phyloP scores from a whole-genome alignment of 345 rosid species.

The Citrus australasica region DNA sequence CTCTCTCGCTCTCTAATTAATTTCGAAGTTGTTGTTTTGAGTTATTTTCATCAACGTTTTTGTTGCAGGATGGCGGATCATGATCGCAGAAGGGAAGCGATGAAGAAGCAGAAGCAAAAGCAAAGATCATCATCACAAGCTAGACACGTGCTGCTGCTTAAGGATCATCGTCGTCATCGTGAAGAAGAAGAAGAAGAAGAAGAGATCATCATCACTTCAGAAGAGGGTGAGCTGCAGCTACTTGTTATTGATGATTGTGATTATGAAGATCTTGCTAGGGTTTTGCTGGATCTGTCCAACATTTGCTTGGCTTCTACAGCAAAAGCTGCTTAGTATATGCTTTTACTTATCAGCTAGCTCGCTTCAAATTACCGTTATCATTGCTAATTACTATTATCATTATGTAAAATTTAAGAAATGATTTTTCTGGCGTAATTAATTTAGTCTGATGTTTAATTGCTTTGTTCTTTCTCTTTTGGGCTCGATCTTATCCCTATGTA shows the following conservation, averaged over 20 bases:
- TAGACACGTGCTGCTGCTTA: constrained; percentile 5
- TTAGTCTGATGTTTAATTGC: neutral
- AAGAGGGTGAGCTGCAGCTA: neutral
- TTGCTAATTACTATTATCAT: neutral
- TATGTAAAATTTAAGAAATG: neutral
- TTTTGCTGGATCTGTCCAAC: constrained; percentile 31
- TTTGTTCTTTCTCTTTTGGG: neutral
- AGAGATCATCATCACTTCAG: neutral
- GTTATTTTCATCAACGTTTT: neutral
- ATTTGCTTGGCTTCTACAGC: constrained; percentile 29
- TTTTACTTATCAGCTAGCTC: no score
- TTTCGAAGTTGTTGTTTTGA: neutral
- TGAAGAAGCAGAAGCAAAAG: constrained; percentile 30
- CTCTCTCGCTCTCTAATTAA: no score
- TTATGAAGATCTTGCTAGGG: constrained; percentile 32
- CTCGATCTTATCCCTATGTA: neutral
- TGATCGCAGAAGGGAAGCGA: constrained; percentile 45
- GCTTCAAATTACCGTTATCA: neutral
- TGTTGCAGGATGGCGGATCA: constrained; percentile 54
- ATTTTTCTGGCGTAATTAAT: neutral
- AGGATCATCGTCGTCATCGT: neutral
- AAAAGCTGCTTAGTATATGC: constrained; percentile 31
- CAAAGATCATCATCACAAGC: neutral
- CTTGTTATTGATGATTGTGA: constrained; percentile 11
- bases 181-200: no score